Base-by-base conservation (phyloP, 352 stramenopile genomes). In the Phytophthora hibernalis region DNA sequence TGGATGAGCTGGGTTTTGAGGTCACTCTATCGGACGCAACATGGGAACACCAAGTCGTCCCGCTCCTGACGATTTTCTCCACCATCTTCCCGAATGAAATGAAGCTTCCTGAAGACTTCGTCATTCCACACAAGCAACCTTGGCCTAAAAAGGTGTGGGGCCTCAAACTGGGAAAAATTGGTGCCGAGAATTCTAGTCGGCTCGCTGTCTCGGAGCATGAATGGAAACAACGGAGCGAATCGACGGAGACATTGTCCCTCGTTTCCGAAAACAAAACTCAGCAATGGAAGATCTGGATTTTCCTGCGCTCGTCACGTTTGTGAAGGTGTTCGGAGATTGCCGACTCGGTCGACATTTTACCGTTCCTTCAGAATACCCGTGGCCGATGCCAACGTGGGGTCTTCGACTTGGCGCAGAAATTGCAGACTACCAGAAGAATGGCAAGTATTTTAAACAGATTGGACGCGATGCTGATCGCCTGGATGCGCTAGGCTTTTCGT, bases 111-210 rank as follows among this genome's bases (percentile, higher is more conserved):
- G 30, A 56, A 8, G 37, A 70, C 26, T 76, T 73, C 40, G 44
- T 59, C 1, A 45, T 76, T 54, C 68, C 68, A n/a, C 53, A 53
- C n/a, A 57, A 40, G 28, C 33, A 44, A 13, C 68, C 68, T 16
- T 76, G 68, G 68, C 63, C 68, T 3, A 57, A 49, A 43, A 69
- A 66, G 10, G 45, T 57, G 42, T 76, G 68, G 68, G 68, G 57
- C 1, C 13, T 76, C 1, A 58, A 62, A 51, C 15, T 76, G 13
- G 68, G 68, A 1, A 26, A 54, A 13, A 72, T 76, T 20, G 57
- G 40, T 4, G 48, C 33, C 0, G 63, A 64, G 13, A 76, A 73
- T 33, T 12, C 53, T 3, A 16, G 18, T 20, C 68, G 68, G 0
- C 50, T 73, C 37, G 49, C 35, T 40, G 20, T n/a, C 6, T 48